phyloP scores from a whole-genome alignment of 2,329 filamentous ascomycete genomes.

The Aspergillus niger region DNA sequence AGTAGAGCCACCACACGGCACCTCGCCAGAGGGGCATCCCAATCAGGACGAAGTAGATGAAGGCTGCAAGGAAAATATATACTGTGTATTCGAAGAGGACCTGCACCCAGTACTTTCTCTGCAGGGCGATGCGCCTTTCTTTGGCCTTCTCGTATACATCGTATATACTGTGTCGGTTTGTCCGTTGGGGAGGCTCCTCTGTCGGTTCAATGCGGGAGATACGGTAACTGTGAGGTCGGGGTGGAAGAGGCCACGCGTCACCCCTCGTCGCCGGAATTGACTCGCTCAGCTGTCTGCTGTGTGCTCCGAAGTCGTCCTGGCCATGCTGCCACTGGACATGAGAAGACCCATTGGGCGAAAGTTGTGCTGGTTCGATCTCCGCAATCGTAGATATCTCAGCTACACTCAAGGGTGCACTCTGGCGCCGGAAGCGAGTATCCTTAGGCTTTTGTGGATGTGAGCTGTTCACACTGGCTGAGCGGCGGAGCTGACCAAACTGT shows the following conservation, averaged over 20 bases:
- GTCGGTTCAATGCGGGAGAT: slow-evolving; percentile 5
- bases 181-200: neutral
- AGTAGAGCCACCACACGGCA: slow-evolving; percentile 47
- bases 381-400: neutral
- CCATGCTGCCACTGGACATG: neutral
- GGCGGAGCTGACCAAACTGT: neutral
- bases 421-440: neutral
- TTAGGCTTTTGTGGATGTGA: neutral
- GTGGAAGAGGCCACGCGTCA: slow-evolving; percentile 7
- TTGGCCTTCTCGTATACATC: slow-evolving; percentile 6
- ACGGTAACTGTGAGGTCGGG: neutral
- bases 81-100: slow-evolving; percentile 42
- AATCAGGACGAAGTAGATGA: slow-evolving; percentile 51
- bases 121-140: neutral
- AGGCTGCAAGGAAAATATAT: slow-evolving; percentile 40
- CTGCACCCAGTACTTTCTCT: slow-evolving; percentile 40
- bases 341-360: neutral
- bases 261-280: neutral
- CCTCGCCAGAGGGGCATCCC: slow-evolving; percentile 52
- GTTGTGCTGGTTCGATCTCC: neutral
- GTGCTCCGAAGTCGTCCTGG: neutral
- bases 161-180: slow-evolving; percentile 4
- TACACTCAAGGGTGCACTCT: neutral
- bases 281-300: neutral
- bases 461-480: neutral